Base-by-base conservation (phyloP, 225 moss, liverwort and hornwort species). In the Bryum argenteum region DNA sequence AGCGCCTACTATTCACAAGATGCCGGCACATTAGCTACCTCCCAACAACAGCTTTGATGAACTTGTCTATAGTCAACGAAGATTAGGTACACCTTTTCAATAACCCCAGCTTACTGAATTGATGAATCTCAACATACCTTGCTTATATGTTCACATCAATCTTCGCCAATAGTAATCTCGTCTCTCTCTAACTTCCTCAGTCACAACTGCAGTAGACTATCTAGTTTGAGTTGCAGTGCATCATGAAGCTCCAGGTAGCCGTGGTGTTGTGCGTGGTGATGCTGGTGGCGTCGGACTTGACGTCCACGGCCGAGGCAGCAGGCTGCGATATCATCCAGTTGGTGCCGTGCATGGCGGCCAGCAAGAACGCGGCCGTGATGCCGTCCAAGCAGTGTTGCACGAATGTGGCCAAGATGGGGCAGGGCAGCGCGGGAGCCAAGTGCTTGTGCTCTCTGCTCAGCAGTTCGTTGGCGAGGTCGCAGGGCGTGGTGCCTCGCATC, bases 361-460 rank as follows among this genome's bases (percentile, higher is more conserved):
- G 78, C 83, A 83, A 76, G 76, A 76, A 69, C 8, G 69, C 79
- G 19, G 21, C 23, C 6, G 69, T 76, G 14, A 52, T 11, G 57
- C 83, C 83, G 0, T 72, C 83, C 17, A n/a, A 24, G 13, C 64
- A 75, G 53, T 83, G 83, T 15, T 83, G 83, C 51, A 7, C 16
- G 60, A 79, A 79, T 21, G 9, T 79, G 0, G 69, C 75, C 28
- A 53, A 40, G 45, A 41, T 83, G 79, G 76, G 83, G 18, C 20
- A 73, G 72, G 79, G 83, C 12, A 24, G 45, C 0, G 1, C 54
- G 0, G 79, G 83, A 44, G 83, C 83, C 50, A 75, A 48, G 23
- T 79, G 80, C 43, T 59, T 76, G 38, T 83, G 79, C 26, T 76
- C 83, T 1, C 79, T 83, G 0, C 59, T 83, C 4, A 63, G 45